Base-by-base conservation (phyloP, 345 rosid genomes). In the Eucalyptus cloeziana region DNA sequence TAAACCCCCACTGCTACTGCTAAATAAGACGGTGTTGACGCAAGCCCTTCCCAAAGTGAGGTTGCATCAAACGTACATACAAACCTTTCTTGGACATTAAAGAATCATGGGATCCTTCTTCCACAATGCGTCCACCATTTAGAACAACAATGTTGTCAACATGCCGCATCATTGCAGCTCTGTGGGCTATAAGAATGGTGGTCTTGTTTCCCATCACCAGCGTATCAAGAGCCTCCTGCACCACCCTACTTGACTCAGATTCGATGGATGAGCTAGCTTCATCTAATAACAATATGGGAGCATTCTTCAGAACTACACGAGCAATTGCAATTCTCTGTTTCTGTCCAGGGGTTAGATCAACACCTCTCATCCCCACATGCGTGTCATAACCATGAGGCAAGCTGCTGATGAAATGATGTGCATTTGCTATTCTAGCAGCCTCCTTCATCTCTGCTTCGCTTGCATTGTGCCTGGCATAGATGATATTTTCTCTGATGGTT, bases 351-450 rank as follows among this genome's bases (percentile, higher is more conserved):
- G 99, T 97, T 89, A 97, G 93, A 88, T 98, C 99, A 89, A 98
- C 97, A 56, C 98, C 99, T 94, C 99, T 96, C 99, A 98, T 98
- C 83, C 99, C 99, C 54, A 98, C 97, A 89, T 97, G 98, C 0
- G 99, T 98, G 93, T 98, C 99, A 76, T 98, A 98, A 87, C 99
- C 99, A 88, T 97, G 99, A 89, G 99, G 97, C 90, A 97, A 94
- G 89, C 97, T 98, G 93, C 99, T 98, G 91, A 98, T 98, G 91
- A 97, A 98, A 94, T 97, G 99, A 92, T 98, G 99, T 76, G 99
- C 99, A 87, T 98, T 98, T 80, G 99, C 99, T 89, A 98, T 97
- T 93, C 99, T 94, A 45, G 99, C 99, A 89, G 99, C 99, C 92
- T 98, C 99, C 92, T 98, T 97, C 91, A 98, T 92, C 95, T 98